phyloP scores from a whole-genome alignment of 768 basidiomycete genomes.

The Mycena pura region DNA sequence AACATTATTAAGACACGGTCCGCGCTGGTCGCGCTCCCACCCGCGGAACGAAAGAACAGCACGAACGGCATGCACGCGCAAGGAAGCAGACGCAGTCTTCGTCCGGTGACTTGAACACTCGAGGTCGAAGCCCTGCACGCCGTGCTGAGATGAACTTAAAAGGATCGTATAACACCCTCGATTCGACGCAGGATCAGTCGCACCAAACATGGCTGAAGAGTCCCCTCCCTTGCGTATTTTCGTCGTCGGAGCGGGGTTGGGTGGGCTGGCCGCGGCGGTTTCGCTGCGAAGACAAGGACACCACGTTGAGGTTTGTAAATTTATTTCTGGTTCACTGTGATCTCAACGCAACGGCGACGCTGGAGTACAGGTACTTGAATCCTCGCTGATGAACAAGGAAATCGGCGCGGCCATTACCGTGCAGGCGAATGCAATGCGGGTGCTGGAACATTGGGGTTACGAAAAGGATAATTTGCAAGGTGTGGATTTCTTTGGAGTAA shows the following conservation, averaged over 20 bases:
- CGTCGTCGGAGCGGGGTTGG: conserved; percentile 17
- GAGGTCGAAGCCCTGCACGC: not conserved
- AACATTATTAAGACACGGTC: too few species aligned
- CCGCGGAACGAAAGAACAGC: too few species aligned
- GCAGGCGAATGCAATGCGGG: conserved; percentile 19
- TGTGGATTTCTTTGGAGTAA: conserved; percentile 17
- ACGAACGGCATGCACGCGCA: too few species aligned
- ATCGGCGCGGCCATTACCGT: conserved; percentile 19
- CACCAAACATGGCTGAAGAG: not conserved
- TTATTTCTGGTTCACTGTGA: not conserved
- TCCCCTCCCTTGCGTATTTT: conserved; percentile 8
- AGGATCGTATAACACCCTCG: too few species aligned
- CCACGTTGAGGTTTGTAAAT: conserved; percentile 17
- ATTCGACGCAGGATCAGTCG: not conserved
- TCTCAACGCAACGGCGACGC: too few species aligned
- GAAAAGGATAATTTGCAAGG: conserved; percentile 9
- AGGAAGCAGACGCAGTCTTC: too few species aligned
- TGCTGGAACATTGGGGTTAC: conserved; percentile 17
- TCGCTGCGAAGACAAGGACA: conserved; percentile 17
- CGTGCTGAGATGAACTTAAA: too few species aligned
- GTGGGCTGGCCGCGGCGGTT: conserved; percentile 18
- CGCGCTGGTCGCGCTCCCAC: too few species aligned
- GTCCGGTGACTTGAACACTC: too few species aligned
- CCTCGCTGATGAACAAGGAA: conserved; percentile 21
- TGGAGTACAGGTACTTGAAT: conserved; percentile 5